phyloP scores from a whole-genome alignment of 768 basidiomycete species.

The Pleurotus tuoliensis region DNA sequence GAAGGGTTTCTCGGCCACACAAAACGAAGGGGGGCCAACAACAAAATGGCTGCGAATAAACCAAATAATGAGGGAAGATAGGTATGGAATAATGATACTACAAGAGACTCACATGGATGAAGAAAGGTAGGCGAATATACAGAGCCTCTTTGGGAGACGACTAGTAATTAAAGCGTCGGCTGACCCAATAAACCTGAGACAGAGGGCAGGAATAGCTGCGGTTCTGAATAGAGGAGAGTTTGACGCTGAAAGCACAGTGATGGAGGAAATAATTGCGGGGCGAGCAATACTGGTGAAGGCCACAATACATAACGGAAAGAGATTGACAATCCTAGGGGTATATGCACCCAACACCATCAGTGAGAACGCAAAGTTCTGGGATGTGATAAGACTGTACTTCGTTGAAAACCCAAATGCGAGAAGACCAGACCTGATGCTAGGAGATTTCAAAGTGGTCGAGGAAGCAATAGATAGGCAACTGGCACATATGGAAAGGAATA shows the following conservation, averaged over 20 bases:
- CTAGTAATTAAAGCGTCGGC: slow-evolving; percentile 16
- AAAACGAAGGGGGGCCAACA: neutral
- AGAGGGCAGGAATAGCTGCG: slow-evolving; percentile 27
- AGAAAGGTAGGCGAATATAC: slow-evolving; percentile 4
- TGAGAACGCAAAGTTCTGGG: slow-evolving; percentile 28
- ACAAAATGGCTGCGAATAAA: slow-evolving; percentile 24
- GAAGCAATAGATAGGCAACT: slow-evolving; percentile 33
- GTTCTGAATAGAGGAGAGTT: slow-evolving; percentile 27
- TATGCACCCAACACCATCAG: slow-evolving; percentile 31
- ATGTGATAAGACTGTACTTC: slow-evolving; percentile 10
- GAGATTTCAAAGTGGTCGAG: slow-evolving; percentile 41
- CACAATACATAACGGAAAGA: slow-evolving; percentile 14
- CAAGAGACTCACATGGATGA: slow-evolving; percentile 29
- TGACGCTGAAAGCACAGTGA: slow-evolving; percentile 10
- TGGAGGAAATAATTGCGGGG: slow-evolving; percentile 20
- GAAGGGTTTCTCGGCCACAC: slow-evolving; percentile 11
- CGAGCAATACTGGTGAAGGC: slow-evolving; percentile 18
- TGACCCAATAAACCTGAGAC: slow-evolving; percentile 13
- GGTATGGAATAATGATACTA: slow-evolving; percentile 23
- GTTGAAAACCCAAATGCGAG: slow-evolving; percentile 1
- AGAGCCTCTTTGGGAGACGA: slow-evolving; percentile 1
- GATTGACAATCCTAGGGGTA: slow-evolving; percentile 23
- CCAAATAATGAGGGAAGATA: slow-evolving; percentile 19
- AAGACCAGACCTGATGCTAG: slow-evolving; percentile 29
- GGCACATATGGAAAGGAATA: slow-evolving; percentile 11